Percentiles rank a stretch among this genome's conserved stretches.
phyloP scores from a whole-genome alignment of 768 basidiomycete species.

The Candolleomyces eurysporus region DNA sequence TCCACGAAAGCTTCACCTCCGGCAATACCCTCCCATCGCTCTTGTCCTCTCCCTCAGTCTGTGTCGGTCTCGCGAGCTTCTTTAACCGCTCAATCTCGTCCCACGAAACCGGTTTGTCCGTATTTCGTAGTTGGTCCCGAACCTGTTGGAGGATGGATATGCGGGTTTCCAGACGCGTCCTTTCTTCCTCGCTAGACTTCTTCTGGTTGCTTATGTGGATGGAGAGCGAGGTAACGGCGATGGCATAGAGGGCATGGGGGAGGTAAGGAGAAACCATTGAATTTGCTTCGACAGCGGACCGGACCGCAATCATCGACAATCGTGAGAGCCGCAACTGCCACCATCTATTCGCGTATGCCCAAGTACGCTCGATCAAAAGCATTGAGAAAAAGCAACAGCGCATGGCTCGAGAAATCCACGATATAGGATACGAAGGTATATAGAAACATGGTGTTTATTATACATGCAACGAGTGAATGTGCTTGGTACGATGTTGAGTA shows the following conservation, averaged over 20 bases:
- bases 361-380: too few relatives aligned
- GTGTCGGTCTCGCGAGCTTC: conserved; percentile 42
- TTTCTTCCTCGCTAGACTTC: conserved; percentile 49
- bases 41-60: neutral
- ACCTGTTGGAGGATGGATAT: conserved; percentile 64
- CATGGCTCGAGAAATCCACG: too few relatives aligned
- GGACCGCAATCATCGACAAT: too few relatives aligned
- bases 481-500: too few relatives aligned
- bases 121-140: conserved; percentile 43
- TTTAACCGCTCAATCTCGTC: conserved; percentile 55
- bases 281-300: too few relatives aligned
- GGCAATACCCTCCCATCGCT: conserved; percentile 1
- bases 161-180: conserved; percentile 52
- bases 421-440: too few relatives aligned
- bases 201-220: conserved; percentile 63
- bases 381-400: too few relatives aligned
- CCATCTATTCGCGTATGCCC: too few relatives aligned
- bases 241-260: conserved; percentile 63
- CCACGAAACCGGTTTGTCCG: conserved; percentile 34
- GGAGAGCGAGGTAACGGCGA: conserved; percentile 64
- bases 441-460: too few relatives aligned
- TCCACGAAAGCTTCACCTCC: conserved; percentile 41
- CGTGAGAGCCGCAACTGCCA: too few relatives aligned
- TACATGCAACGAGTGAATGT: too few relatives aligned
- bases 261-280: conserved; percentile 37